Conservation (phyloP, 768 basidiomycete species). For the Strobilomyces confusus region DNA sequence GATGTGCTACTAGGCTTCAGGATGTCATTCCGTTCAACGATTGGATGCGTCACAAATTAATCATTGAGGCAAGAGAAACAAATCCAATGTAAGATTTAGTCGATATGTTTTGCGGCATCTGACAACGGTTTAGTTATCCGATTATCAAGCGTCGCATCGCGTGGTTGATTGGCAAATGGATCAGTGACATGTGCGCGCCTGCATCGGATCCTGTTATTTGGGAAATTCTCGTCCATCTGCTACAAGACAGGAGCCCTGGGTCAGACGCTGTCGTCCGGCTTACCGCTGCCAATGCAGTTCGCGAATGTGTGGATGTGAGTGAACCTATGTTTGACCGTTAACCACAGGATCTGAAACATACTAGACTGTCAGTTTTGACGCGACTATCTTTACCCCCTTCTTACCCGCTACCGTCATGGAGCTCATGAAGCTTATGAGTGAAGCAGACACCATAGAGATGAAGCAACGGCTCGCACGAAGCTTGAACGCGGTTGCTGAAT, state of each 20-base stretch:
- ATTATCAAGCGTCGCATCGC: conserved; percentile 94
- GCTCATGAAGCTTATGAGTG: conserved; percentile 64
- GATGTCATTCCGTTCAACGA: conserved; percentile 61
- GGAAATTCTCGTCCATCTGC: conserved; percentile 75
- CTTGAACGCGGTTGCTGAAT: conserved; percentile 65
- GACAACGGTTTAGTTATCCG: conserved; percentile 55
- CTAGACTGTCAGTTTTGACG: conserved; percentile 64
- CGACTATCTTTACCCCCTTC: conserved; percentile 63
- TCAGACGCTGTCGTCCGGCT: conserved; percentile 84
- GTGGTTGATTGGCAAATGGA: conserved; percentile 91
- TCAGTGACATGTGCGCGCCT: conserved; percentile 60
- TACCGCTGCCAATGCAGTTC: conserved; percentile 74
- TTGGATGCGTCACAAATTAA: conserved; percentile 63
- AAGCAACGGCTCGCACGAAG: conserved; percentile 70
- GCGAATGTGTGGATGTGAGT: conserved; percentile 83
- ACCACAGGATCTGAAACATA: conserved; percentile 6
- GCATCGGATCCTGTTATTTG: conserved; percentile 66
- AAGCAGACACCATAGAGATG: conserved; percentile 72
- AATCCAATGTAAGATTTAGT: conserved; percentile 49
- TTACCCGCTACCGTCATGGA: conserved; percentile 57
- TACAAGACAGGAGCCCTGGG: conserved; percentile 63
- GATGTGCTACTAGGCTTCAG: too few relatives aligned
- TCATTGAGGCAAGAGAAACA: conserved; percentile 53
- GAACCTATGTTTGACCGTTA: not conserved
- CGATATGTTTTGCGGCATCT: conserved; percentile 3